These are phyloP conservation scores for Xylaria flabelliformis DNA, from an alignment of 495 filamentous ascomycete species.

Conservation along the genomic window DNA sequence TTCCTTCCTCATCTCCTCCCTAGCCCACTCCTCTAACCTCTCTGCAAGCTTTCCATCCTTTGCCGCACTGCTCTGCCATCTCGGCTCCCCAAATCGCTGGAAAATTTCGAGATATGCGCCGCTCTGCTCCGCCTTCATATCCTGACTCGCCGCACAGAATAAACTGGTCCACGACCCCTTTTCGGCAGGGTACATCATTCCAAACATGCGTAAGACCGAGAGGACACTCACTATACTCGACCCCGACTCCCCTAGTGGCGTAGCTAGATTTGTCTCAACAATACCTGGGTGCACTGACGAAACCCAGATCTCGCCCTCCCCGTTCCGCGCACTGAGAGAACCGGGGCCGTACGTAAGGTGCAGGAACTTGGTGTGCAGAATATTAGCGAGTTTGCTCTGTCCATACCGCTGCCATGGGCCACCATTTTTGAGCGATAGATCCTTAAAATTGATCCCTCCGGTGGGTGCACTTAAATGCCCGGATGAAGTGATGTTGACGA, in stretches of 20 bases:
- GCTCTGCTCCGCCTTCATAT: conserved; percentile 48
- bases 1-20: conserved; percentile 36
- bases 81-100: conserved; percentile 38
- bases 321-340: conserved; percentile 35
- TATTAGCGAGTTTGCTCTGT: conserved; percentile 54
- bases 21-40: conserved; percentile 40
- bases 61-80: conserved; percentile 41
- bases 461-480: conserved; percentile 46
- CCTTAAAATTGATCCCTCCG: conserved; percentile 39
- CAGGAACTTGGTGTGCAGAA: conserved; percentile 47
- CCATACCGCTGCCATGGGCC: conserved; percentile 48
- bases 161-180: conserved; percentile 49
- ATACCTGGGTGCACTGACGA: conserved; percentile 54
- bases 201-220: conserved; percentile 34
- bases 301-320: conserved; percentile 48
- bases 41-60: conserved; percentile 38
- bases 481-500: conserved; percentile 48
- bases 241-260: conserved; percentile 25
- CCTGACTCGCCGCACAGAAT: conserved; percentile 50
- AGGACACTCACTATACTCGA: conserved; percentile 33
- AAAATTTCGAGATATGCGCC: conserved; percentile 45
- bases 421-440: conserved; percentile 30
- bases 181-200: conserved; percentile 39
- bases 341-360: conserved; percentile 46
- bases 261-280: conserved; percentile 46